Evolutionary conservation across 2,329 filamentous ascomycete species (phyloP), one percentile per base, ranked within the genome.

Genomic region (Fusarium algeriense): DNA sequence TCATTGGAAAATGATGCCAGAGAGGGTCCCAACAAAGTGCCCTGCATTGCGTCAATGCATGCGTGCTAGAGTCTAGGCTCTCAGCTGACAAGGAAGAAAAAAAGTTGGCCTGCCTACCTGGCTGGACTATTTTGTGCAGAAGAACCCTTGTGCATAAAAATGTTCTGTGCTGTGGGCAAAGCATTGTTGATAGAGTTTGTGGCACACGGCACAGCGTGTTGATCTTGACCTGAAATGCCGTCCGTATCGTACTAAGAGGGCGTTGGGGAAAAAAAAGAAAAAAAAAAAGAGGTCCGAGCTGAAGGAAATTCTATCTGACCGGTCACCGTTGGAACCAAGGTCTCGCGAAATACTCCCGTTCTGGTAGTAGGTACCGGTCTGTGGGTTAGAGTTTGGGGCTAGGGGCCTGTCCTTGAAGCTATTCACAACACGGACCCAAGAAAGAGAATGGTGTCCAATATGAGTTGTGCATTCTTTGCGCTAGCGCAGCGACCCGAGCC

Each of bases 401-500:
- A 8, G 30, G 10, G 30, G 30, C 26, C 17, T 30, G 30, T 34
- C 41, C 28, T 34, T 41, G 35, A 59, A 59, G 55, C 35, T 54
- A 53, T 54, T 53, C 55, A 11, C 26, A 40, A 20, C 17, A 19
- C 28, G 12, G 53, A 23, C 32, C 48, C 17, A 26, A 38, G 17
- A 30, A 30, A 30, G 32, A n/a, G 48, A n/a, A 6, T 17, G 5
- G 12, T 20, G 13, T 9, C 48, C 48, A 52, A 52, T 52, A 52
- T 23, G 20, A 52, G 20, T 13, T 38, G 32, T 15, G 48, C 13
- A 28, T 52, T 52, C 32, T n/a, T 38, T 17, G 32, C 56, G 43
- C 66, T 73, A 71, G 69, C 37, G 56, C 50, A 65, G 55, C 69
- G 72, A 69, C 46, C 69, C 66, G 72, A 71, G 63, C 71, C 69